Evolutionary conservation across 2,329 filamentous ascomycete genomes (phyloP), one percentile per base, ranked within the genome.

Genomic region (Alternaria triticimaculans): DNA sequence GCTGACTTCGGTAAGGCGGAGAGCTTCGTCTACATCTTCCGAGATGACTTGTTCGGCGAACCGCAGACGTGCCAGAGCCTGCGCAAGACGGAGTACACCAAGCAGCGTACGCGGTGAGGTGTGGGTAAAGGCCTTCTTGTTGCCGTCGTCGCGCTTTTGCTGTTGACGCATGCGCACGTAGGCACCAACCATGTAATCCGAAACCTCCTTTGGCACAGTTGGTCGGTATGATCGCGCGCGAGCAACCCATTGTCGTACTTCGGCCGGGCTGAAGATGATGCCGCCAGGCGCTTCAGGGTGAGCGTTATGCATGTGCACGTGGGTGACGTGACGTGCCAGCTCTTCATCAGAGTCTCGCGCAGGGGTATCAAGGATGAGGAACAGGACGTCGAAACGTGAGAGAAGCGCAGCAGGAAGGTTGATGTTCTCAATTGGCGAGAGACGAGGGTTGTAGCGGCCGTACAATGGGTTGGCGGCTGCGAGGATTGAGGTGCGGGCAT

Each of bases 381-480:
- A 99, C 71, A 99, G 88, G 71, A 99, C 87, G 80, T 99, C 96
- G 82, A 99, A 99, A 88, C 96, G 93, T 63, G 95, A 97, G 58
- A 99, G 88, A 20, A 99, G 88, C 20, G 96, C 96, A 18, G 96
- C 96, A n/a, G 96, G 96, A 44, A 99, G 89, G 81, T 99, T 99
- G 83, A 99, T 99, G 82, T 99, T 99, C 81, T 99, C 96, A 25
- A 99, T 94, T 0, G 96, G 96, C 1, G 95, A 97, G 73, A 99
- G 92, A 67, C 94, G 93, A 60, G 96, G 96, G 83, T 99, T 99
- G 86, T 99, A 99, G 66, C 96, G 93, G 68, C 96, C 96, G 76
- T 99, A 99, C 45, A 99, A 88, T 62, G 96, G 96, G 83, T 99
- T 99, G 71, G 96, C 96, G 20, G 96, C 96, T 18, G 96, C 95